Percentiles rank a stretch among this genome's conserved stretches.
phyloP scores from a whole-genome alignment of 2,329 filamentous ascomycete genomes.

The Cladosporium colombiae region DNA sequence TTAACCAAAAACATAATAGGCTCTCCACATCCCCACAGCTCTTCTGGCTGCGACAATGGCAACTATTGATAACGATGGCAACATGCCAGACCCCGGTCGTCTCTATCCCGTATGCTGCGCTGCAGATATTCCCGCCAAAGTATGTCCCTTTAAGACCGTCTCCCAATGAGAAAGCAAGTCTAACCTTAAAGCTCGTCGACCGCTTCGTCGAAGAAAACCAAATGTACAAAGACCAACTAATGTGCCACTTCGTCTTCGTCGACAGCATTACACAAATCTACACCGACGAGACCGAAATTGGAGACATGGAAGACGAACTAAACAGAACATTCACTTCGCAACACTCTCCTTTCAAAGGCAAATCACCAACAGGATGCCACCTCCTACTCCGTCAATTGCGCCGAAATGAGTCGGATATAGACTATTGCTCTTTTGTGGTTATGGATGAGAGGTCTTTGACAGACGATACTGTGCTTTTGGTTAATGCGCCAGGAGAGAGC shows the following conservation, averaged over 20 bases:
- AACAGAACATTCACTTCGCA: not conserved
- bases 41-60: not conserved
- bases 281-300: constrained; percentile 1
- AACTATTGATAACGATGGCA: not conserved
- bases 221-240: not conserved
- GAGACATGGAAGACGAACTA: constrained; percentile 4
- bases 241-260: constrained; percentile 9
- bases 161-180: not conserved
- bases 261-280: not conserved
- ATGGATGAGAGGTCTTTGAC: not conserved
- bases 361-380: not conserved
- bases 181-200: not conserved
- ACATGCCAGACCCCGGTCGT: not conserved
- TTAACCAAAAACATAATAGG: not conserved
- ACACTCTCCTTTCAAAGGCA: not conserved
- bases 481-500: not conserved
- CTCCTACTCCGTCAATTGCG: not conserved
- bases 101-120: not conserved
- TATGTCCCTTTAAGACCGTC: not conserved
- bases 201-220: not conserved
- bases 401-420: not conserved
- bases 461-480: not conserved
- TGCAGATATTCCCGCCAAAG: not conserved
- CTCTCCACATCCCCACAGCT: not conserved
- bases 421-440: not conserved